Conservation (phyloP, 1,139 yeast species). For the Kazachstania sp. region DNA sequence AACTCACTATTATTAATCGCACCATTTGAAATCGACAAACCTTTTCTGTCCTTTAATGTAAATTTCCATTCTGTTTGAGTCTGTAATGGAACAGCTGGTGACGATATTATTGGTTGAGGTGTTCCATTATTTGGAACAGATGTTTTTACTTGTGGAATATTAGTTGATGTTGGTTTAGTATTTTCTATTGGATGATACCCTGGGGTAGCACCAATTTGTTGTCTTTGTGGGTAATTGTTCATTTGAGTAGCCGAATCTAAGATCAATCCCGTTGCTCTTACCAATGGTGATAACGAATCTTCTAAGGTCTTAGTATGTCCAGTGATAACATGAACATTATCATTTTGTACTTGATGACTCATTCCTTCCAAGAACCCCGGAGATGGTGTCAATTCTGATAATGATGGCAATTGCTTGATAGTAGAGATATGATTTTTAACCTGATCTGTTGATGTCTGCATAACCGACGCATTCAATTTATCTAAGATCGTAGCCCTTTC, state of each 20-base stretch:
- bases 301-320: background rate
- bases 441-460: background rate
- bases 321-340: background rate
- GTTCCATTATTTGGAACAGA: slow-evolving; percentile 5
- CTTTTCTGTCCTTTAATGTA: slow-evolving; percentile 33
- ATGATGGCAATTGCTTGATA: slow-evolving; percentile 5
- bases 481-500: background rate
- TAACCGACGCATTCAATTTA: background rate
- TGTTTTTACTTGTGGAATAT: background rate
- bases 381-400: slow-evolving; percentile 6
- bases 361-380: background rate
- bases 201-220: background rate
- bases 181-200: background rate
- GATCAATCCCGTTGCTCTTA: slow-evolving; percentile 1
- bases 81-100: slow-evolving; percentile 13
- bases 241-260: background rate
- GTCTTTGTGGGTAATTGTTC: background rate
- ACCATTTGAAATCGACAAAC: slow-evolving; percentile 38
- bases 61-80: slow-evolving; percentile 37
- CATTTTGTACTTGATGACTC: background rate
- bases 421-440: background rate
- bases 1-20: slow-evolving; percentile 43
- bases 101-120: slow-evolving; percentile 7
- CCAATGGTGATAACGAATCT: slow-evolving; percentile 1
- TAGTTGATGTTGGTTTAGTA: background rate